Evolutionary conservation across 768 basidiomycete species (phyloP).

Genomic region (Dentipellis sp.): DNA sequence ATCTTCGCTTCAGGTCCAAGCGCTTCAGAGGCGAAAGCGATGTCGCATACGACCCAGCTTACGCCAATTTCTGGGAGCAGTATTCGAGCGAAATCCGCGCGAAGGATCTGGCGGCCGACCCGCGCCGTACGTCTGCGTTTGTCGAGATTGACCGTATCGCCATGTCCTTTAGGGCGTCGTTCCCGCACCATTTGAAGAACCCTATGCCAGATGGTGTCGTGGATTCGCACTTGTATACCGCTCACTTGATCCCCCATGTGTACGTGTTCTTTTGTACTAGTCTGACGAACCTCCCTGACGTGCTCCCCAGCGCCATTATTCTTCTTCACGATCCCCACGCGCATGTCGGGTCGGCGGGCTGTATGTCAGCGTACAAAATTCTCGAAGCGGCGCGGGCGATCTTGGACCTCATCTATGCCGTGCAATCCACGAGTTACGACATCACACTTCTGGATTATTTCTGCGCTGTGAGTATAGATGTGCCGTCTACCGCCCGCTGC

Average conservation of each 20-base stretch:
- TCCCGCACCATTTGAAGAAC: constrained; percentile 22
- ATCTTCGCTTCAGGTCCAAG: constrained; percentile 52
- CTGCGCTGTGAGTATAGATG: constrained; percentile 41
- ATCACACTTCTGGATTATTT: constrained; percentile 63
- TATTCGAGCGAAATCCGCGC: constrained; percentile 1
- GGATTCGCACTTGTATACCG: constrained; percentile 27
- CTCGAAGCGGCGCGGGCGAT: constrained; percentile 57
- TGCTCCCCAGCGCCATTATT: constrained; percentile 44
- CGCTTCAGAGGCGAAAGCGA: constrained; percentile 50
- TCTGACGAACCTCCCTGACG: constrained; percentile 12
- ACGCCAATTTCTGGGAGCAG: constrained; percentile 9
- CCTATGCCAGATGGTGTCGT: constrained; percentile 27
- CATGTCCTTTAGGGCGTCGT: constrained; percentile 16
- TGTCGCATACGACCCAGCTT: constrained; percentile 24
- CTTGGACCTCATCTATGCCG: constrained; percentile 54
- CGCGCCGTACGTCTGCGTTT: constrained; percentile 22
- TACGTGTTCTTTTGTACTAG: constrained; percentile 27
- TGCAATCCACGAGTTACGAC: constrained; percentile 66
- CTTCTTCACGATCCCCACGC: constrained; percentile 74
- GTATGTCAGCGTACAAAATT: constrained; percentile 62
- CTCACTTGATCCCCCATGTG: constrained; percentile 18
- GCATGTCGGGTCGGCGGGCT: constrained; percentile 44
- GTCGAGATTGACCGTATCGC: constrained; percentile 20
- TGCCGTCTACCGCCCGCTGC: background rate
- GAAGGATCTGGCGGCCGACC: constrained; percentile 12